Evolutionary conservation across 768 basidiomycete genomes (phyloP), one percentile per base, ranked within the genome.

Genomic region (Rhizopogon vulgaris): DNA sequence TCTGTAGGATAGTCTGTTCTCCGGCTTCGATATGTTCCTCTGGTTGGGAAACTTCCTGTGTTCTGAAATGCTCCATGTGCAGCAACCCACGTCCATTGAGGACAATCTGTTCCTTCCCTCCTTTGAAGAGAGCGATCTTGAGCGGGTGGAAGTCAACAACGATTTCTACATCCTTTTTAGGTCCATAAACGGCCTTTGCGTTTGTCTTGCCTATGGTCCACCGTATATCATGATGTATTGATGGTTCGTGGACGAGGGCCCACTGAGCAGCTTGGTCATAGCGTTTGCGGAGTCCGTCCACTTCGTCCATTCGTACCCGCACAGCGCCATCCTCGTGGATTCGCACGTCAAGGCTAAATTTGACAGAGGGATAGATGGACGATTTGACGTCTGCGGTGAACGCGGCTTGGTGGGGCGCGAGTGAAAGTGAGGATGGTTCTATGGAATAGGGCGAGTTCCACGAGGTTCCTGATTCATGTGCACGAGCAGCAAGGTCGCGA

Each of bases 61-160:
- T 76, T 60, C 90, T 87, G 77, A 94, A 97, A 69, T 98, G 96
- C 64, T 99, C 96, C 95, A 99, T 94, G 59, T 98, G 94, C 56
- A 99, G 74, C 28, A 99, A 76, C 1, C 90, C 90, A 38, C 83
- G 78, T 2, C 90, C 92, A 61, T 99, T 99, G 34, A 99, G 69
- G 8, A 93, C 84, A 45, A 99, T 77, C 62, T 96, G 88, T 52
- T 87, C 85, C 63, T 82, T 84, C 3, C 90, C 91, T 52, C 81
- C 76, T 32, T 85, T 79, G 41, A 81, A 73, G 56, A 96, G 76
- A 1, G 80, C 77, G 37, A 98, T 73, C 57, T 79, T 81, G 60
- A 98, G 71, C 1, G 94, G 95, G 25, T 80, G 72, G 65, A 86
- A 90, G 37, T 78, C 67, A 55, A 98, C 79, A 4, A 80, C 75